Base-by-base conservation (phyloP, 768 basidiomycete genomes). In the Cystoderma amianthinum region DNA sequence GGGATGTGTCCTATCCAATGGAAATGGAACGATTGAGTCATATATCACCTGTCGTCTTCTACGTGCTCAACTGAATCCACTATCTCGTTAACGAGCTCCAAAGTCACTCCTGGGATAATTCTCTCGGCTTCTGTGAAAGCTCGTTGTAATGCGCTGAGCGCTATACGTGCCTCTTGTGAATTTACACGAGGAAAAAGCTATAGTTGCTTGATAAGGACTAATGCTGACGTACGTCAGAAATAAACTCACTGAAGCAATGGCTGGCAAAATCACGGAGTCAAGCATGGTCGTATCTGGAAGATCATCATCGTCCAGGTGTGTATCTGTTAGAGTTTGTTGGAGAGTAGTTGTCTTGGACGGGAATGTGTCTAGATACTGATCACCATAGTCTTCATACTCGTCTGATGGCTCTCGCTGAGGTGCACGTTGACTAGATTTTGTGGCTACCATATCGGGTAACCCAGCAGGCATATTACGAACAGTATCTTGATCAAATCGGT, bases 71-170 rank as follows among this genome's bases (percentile, higher is more conserved):
- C 89, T 11, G 88, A 90, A 58, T 93, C 89, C 17, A 92, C 88
- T 48, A 93, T 91, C 64, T 96, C 94, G 55, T 90, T 87, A 41
- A 96, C 87, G 37, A 97, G 72, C 45, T 95, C 95, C 64, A 87
- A 68, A 17, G 92, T 88, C 21, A 99, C 82, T 3, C 96, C 96
- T 5, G 96, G 96, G 50, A 98, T 96, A 42, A 91, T 84, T 45
- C 87, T 74, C 65, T 99, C 96, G 10, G 94, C 94, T 20, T 96
- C 91, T 19, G 89, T 88, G 55, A 97, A 94, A 2, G 96, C 94
- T 21, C 87, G 76, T 50, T 96, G 88, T 9, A 98, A 70, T 38
- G 86, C 76, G 44, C 83, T 85, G 39, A 99, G 72, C 15, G 88
- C 86, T 20, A 88, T 74, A 44, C 89, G 76, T 6, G 92, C 91